Evolutionary conservation across 163 green algal species (phyloP).

Genomic region (Scenedesmus sp.): DNA sequence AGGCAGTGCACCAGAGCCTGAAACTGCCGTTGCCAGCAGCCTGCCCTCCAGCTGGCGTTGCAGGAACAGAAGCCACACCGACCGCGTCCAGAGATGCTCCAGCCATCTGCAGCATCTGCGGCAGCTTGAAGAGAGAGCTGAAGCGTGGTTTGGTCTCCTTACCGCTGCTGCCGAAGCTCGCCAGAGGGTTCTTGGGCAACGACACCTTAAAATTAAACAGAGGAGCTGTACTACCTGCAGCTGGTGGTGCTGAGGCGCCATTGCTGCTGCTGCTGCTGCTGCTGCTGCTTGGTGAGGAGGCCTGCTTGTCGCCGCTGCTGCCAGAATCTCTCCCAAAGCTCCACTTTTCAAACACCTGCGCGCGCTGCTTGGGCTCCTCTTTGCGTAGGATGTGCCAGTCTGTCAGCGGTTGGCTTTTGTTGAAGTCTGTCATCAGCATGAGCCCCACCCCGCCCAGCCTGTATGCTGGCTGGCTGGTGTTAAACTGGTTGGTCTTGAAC

Average conservation of each 20-base stretch:
- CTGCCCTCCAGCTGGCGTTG: neutral
- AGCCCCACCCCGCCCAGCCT: slow-evolving; percentile 24
- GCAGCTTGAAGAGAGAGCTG: slow-evolving; percentile 5
- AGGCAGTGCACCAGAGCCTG: slow-evolving; percentile 44
- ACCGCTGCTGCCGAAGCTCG: neutral
- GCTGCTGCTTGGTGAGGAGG: neutral
- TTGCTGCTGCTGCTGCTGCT: neutral
- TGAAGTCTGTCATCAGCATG: slow-evolving; percentile 54
- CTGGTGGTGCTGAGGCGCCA: neutral
- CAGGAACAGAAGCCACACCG: neutral
- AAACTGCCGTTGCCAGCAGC: neutral
- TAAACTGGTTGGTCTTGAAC: slow-evolving; percentile 52
- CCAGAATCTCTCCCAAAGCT: neutral
- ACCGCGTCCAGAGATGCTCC: neutral
- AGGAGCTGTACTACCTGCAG: neutral
- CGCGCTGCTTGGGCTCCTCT: neutral
- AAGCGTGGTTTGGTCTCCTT: slow-evolving; percentile 1
- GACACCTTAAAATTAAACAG: neutral
- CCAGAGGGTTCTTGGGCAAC: neutral
- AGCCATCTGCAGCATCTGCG: slow-evolving; percentile 7
- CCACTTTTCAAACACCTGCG: neutral
- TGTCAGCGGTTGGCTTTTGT: slow-evolving; percentile 31
- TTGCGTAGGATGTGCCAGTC: slow-evolving; percentile 26
- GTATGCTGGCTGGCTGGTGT: slow-evolving; percentile 42
- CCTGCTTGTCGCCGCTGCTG: neutral